Evolutionary conservation across 2,329 filamentous ascomycete genomes (phyloP), one percentile per base, ranked within the genome.

Genomic region (Neocucurbitaria cava): DNA sequence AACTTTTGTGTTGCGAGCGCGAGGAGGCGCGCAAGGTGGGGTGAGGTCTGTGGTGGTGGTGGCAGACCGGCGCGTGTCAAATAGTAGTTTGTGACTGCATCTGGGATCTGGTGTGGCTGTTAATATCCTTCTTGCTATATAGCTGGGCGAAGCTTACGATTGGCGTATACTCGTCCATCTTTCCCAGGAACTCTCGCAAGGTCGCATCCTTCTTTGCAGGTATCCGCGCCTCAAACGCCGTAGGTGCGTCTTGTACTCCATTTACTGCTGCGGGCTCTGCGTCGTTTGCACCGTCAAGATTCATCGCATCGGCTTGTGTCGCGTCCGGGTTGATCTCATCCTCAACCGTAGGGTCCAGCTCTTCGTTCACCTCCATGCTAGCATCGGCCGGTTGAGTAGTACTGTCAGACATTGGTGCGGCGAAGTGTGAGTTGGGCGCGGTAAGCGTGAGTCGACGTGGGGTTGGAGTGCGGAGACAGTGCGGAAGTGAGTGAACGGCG

Each of bases 1-100:
- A 99, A 99, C 75, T 99, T 99, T 74, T 99, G 95, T 0, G 95
- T 96, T n/a, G 95, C 95, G 8, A 99, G 89, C 2, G 95, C 94
- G 39, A 99, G 89, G 3, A 99, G 89, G 43, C 94, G 92, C 20
- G 94, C 92, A 24, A 99, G 89, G 54, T 93, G 91, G 18, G 89
- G 89, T 69, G 96, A 92, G 47, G 92, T 96, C 68, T 95, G 89
- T 0, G 92, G 93, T 36, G 94, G 92, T 1, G 94, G 94, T 30
- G 95, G 93, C 3, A 99, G 90, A 48, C 95, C 95, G 62, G 94
- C 92, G 66, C 96, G 90, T 33, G 94, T 96, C 80, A 99, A 90
- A 80, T 99, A 99, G 83, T 98, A 97, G 76, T 96, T 89, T 59
- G 93, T 98, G 20, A 99, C 95, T 18, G 95, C 95, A 73, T 99